Base-by-base conservation (phyloP, 768 basidiomycete genomes). In the Leucosporidium yakuticum region DNA sequence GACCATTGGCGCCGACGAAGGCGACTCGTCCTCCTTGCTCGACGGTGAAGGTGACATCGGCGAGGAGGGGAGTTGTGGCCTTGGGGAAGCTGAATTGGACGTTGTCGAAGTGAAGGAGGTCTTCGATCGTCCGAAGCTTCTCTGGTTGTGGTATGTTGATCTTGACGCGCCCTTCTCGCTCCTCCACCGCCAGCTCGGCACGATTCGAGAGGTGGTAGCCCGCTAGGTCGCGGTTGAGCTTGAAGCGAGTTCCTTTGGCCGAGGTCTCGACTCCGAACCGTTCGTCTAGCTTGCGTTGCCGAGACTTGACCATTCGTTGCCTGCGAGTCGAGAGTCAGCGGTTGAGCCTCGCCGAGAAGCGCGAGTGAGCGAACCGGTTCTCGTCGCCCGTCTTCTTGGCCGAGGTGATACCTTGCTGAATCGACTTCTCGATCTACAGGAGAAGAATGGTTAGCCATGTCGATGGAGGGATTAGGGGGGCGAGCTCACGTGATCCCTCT, bases 331-430 rank as follows among this genome's bases (percentile, higher is more conserved):
- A 14, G 50, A 3, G 9, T 57, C 51, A 36, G 29, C 49, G 23
- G 31, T 17, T 8, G 36, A 50, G 20, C 20, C 23, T 23, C 3
- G 6, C 17, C 11, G 31, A 14, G 53, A 2, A 53, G n/a, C 15
- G 44, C n/a, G 56, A 36, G 21, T 4, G 11, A 66, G n/a, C 70
- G 50, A 21, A 69, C 56, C 83, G 81, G 69, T 87, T 87, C 61
- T 87, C 85, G 70, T 87, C 86, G 0, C 85, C 86, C 0, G 84
- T 84, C 47, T 82, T 80, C 71, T 82, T 85, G 2, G 85, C 85
- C 11, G 80, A 79, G 60, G 80, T 80, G 2, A 82, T 78, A 15
- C 82, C 84, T 60, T 81, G 81, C 48, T 82, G 81, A 44, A 88
- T 88, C 29, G 83, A 83, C 6, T 81, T 81, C 73, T 84, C 81